A percentile compares a stretch with the other conserved stretches of the same genome.
phyloP scores from a whole-genome alignment of 2,329 filamentous ascomycete species.

The Ophiostoma sp. region DNA sequence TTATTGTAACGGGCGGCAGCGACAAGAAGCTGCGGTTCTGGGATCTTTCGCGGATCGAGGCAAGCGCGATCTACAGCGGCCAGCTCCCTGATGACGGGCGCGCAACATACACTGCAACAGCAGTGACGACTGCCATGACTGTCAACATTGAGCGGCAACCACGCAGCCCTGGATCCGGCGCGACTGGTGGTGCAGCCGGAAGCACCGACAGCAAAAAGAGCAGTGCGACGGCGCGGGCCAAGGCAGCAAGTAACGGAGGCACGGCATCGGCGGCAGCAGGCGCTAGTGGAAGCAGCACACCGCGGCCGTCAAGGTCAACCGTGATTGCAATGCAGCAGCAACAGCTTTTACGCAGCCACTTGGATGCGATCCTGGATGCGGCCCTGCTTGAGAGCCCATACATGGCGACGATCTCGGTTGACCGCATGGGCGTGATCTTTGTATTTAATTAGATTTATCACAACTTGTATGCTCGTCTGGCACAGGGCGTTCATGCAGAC shows the following conservation, averaged over 20 bases:
- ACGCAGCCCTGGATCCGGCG: not conserved
- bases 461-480: not conserved
- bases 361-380: constrained; percentile 84
- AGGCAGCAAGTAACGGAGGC: constrained; percentile 14
- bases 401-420: constrained; percentile 85
- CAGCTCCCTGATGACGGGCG: constrained; percentile 63
- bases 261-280: constrained; percentile 37
- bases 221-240: constrained; percentile 1
- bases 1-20: constrained; percentile 79
- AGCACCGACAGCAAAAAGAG: constrained; percentile 29
- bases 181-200: not conserved
- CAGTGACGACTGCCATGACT: constrained; percentile 58
- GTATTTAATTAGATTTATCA: constrained; percentile 53
- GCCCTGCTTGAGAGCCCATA: constrained; percentile 85
- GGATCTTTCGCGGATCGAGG: constrained; percentile 75
- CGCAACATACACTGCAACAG: constrained; percentile 64
- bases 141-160: constrained; percentile 61
- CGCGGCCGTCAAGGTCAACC: constrained; percentile 63
- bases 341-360: constrained; percentile 74
- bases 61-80: constrained; percentile 75
- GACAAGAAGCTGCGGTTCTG: constrained; percentile 92
- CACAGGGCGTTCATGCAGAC: not conserved
- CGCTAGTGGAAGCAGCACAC: constrained; percentile 28
- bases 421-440: constrained; percentile 84
- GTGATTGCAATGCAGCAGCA: constrained; percentile 87